Conservation (phyloP, 805 yeast genomes). For the Wickerhamomyces queroliae region DNA sequence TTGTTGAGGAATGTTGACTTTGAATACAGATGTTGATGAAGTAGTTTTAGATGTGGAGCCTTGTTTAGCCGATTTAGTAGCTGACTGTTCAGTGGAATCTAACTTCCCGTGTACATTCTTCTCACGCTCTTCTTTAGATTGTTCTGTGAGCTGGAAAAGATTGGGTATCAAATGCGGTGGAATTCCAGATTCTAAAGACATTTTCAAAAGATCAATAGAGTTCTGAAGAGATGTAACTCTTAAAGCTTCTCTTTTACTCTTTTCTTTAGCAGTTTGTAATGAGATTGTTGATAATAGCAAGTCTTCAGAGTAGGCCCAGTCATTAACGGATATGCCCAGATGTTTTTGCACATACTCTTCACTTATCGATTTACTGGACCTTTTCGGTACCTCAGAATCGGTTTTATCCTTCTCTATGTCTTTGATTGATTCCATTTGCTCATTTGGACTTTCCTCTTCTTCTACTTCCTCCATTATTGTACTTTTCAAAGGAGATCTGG, state of each 20-base stretch:
- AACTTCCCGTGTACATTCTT: background rate
- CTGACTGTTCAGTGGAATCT: background rate
- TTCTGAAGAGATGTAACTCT: slow-evolving; percentile 25
- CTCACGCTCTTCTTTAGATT: background rate
- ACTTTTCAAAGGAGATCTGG: background rate
- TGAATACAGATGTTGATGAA: slow-evolving; percentile 21
- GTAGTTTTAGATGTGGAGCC: background rate
- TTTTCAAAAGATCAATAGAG: slow-evolving; percentile 30
- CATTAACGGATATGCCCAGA: slow-evolving; percentile 7
- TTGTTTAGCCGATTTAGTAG: slow-evolving; percentile 38
- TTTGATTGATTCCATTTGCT: background rate
- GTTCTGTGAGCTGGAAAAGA: slow-evolving; percentile 21
- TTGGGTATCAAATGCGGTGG: slow-evolving; percentile 32
- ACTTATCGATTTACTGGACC: background rate
- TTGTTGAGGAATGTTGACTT: slow-evolving; percentile 21
- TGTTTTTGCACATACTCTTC: background rate
- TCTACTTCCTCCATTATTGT: background rate
- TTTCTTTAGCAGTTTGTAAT: slow-evolving; percentile 34
- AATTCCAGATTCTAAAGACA: slow-evolving; percentile 29
- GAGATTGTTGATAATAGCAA: slow-evolving; percentile 28
- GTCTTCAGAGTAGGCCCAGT: slow-evolving; percentile 34
- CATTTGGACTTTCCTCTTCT: background rate
- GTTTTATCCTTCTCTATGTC: background rate
- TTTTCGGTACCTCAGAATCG: background rate
- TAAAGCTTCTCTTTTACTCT: slow-evolving; percentile 30